Base-by-base conservation (phyloP, 192 early-diverging fungal species). In the Backusella parvicylindrica region DNA sequence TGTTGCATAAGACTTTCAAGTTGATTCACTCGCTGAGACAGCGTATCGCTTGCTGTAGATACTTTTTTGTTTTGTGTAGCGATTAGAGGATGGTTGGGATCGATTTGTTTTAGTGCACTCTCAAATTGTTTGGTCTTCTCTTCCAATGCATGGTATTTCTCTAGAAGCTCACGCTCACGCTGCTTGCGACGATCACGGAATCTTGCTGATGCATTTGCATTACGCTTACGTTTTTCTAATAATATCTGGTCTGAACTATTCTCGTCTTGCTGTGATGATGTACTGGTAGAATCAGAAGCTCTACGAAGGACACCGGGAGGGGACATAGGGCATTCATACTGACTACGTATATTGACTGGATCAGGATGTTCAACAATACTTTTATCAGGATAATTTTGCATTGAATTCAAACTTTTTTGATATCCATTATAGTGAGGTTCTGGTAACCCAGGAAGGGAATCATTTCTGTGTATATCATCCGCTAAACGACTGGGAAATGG, bases 161-260 rank as follows among this genome's bases (percentile, higher is more conserved):
- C 79, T 21, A 83, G 79, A 72, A 88, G 82, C 40, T 89, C 90
- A 35, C 84, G 78, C 74, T 89, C 90, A 13, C 88, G 84, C 70
- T 89, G 85, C 66, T 91, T 91, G 71, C 90, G 84, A 2, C 90
- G 88, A 65, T 88, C 88, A 53, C 90, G 84, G 74, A 91, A 91
- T 40, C 90, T 69, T 6, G 90, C 88, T 8, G 88, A 89, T 0
- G 90, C 90, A 63, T 82, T 88, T 26, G 90, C 90, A 50, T 91
- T 91, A 53, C 90, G 79, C 56, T 85, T 82, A 71, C 90, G 75
- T 64, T 89, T 86, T 73, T 91, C 90, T 23, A 86, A 86, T 23
- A 91, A 74, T 15, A 91, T 82, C 37, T 86, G 78, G 2, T 82
- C 83, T 0, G 88, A 81, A 23, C 56, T 33, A 30, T 71, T 28